These are phyloP conservation scores for Entomortierella chlamydospora DNA, from an alignment of 192 early-diverging fungal species.

Conservation along the genomic window DNA sequence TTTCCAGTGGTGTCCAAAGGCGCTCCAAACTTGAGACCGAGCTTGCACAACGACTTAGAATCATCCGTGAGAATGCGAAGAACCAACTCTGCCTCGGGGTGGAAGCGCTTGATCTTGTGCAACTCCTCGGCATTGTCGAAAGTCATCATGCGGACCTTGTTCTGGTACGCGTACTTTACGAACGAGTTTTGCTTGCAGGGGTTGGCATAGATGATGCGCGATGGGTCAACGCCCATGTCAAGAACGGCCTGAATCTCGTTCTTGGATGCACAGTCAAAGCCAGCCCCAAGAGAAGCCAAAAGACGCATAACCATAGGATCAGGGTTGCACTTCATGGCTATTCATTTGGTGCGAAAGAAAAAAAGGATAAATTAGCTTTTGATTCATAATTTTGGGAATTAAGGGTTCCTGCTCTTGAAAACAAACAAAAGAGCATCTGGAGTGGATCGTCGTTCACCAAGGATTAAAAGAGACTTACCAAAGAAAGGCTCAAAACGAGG, in stretches of 20 bases:
- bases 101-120: conserved; percentile 86
- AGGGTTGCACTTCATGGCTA: conserved; percentile 98
- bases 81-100: conserved; percentile 87
- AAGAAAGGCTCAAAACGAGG: conserved; percentile 97
- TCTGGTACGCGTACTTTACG: conserved; percentile 84
- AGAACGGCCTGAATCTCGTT: conserved; percentile 89
- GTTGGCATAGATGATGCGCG: conserved; percentile 95
- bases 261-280: conserved; percentile 98
- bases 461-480: conserved; percentile 61
- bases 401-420: not conserved
- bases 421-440: not conserved
- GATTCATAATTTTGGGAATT: not conserved
- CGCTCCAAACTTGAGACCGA: conserved; percentile 98
- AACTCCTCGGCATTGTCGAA: conserved; percentile 99
- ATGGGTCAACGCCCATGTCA: conserved; percentile 75
- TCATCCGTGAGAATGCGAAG: conserved; percentile 96
- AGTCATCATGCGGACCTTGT: conserved; percentile 92
- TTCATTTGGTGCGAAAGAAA: not conserved
- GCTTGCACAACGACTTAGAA: conserved; percentile 89
- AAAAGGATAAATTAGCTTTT: not conserved
- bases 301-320: conserved; percentile 87
- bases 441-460: not conserved
- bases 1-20: conserved; percentile 72
- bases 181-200: conserved; percentile 98
- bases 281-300: conserved; percentile 83